A percentile compares a stretch with the other conserved stretches of the same genome.
Evolutionary conservation across 2,329 filamentous ascomycete species (phyloP).

Genomic region (Phaeosphaeriaceae sp.): DNA sequence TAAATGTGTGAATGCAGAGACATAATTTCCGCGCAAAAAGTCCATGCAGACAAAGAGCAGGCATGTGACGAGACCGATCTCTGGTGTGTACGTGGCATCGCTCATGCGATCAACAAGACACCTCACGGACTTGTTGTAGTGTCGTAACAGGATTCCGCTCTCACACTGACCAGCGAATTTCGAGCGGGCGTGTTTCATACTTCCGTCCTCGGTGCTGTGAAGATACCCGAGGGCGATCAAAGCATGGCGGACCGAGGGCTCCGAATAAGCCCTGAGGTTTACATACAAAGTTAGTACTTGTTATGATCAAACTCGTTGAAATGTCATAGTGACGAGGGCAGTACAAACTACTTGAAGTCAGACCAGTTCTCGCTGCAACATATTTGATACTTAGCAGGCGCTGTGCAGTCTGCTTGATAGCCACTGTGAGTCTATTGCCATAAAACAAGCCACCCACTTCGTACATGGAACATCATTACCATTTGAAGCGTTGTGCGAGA

Average conservation of each 20-base stretch:
- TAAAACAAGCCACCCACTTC: too few species aligned
- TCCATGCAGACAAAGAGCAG: slow-evolving; percentile 55
- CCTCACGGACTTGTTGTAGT: slow-evolving; percentile 53
- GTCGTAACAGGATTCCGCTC: slow-evolving; percentile 41
- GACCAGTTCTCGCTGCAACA: too few species aligned
- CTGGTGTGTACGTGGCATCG: slow-evolving; percentile 40
- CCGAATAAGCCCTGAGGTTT: slow-evolving; percentile 36
- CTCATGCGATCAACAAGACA: slow-evolving; percentile 41
- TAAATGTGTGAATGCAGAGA: slow-evolving; percentile 51
- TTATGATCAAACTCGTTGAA: too few species aligned
- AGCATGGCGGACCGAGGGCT: slow-evolving; percentile 53
- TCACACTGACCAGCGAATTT: slow-evolving; percentile 10
- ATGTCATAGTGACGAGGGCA: too few species aligned
- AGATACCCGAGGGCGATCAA: slow-evolving; percentile 52
- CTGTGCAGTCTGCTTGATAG: too few species aligned
- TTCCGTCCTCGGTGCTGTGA: slow-evolving; percentile 30
- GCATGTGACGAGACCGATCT: slow-evolving; percentile 52
- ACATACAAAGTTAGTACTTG: too few species aligned
- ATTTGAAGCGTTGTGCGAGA: slow-evolving; percentile 51
- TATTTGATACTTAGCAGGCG: too few species aligned
- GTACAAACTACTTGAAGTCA: too few species aligned
- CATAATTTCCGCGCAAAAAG: slow-evolving; percentile 51
- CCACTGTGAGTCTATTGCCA: too few species aligned
- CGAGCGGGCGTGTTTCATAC: slow-evolving; percentile 25
- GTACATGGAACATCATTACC: neutral